Conservation (phyloP, 2,329 filamentous ascomycete species). For the Tolypocladium pustulatum region DNA sequence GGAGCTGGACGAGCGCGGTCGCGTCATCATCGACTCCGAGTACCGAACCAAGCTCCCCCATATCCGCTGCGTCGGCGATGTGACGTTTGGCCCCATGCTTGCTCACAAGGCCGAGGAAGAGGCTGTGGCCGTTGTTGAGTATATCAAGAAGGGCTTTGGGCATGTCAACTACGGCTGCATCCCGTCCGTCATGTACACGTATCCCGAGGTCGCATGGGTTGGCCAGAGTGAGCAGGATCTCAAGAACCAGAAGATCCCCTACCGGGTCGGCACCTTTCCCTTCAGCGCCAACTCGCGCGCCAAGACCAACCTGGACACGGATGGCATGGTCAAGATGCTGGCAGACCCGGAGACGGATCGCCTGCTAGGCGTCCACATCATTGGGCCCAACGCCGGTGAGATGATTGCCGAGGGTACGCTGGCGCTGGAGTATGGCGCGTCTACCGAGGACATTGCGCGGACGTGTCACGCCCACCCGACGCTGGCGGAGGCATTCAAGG, state of each 20-base stretch:
- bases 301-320: conserved; percentile 96
- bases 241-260: conserved; percentile 80
- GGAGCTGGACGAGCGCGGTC: conserved; percentile 85
- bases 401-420: conserved; percentile 98
- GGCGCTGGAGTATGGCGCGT: conserved; percentile 92
- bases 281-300: conserved; percentile 97
- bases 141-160: conserved; percentile 94
- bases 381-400: conserved; percentile 91
- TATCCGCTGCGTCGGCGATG: conserved; percentile 93
- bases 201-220: conserved; percentile 97
- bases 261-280: conserved; percentile 88
- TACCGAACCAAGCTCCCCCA: conserved; percentile 97
- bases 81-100: conserved; percentile 96
- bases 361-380: conserved; percentile 90
- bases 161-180: conserved; percentile 99
- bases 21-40: conserved; percentile 94
- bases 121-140: conserved; percentile 87
- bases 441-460: conserved; percentile 85
- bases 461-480: conserved; percentile 97
- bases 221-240: conserved; percentile 95
- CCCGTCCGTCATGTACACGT: conserved; percentile 98
- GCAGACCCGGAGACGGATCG: conserved; percentile 94
- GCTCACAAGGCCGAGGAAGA: conserved; percentile 99
- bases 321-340: conserved; percentile 95
- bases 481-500: conserved; percentile 95